Evolutionary conservation across 768 basidiomycete genomes (phyloP), one percentile per base, ranked within the genome.

Genomic region (Boletellus sp.): DNA sequence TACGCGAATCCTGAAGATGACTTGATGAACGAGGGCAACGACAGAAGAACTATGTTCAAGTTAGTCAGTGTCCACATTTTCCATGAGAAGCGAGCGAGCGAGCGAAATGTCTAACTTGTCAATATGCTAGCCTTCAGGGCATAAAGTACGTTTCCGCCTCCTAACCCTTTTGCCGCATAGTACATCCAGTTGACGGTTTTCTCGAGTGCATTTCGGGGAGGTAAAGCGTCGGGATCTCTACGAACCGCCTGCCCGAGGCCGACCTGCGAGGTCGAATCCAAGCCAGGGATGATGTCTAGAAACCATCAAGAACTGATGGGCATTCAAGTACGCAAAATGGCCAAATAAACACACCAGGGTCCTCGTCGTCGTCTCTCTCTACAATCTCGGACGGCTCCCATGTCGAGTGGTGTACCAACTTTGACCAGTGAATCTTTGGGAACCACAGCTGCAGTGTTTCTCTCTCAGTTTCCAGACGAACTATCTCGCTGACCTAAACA

Each of bases 161-260:
- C 73, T 0, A 86, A 54, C 0, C 71, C 69, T 3, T 64, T 64
- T 3, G 72, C 53, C 2, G 65, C 52, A 13, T 68, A 56, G 60
- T 84, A 80, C 2, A 80, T 2, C 47, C 67, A 58, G 40, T 72
- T 74, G 74, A 80, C 74, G 1, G 75, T 50, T 34, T 59, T 67
- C 60, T 89, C 85, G 28, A 87, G 66, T 2, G 54, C 42, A 54
- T 87, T 89, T 2, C 72, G 61, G 0, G 88, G 87, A 1, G 88
- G 86, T 0, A 89, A 64, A 0, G 84, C 86, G 61, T 90, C 87
- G 0, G 87, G 86, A 65, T 90, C 86, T 23, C 87, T 74, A 3
- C 75, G 71, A 15, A 70, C 65, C 1, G 86, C 77, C 33, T 74
- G 56, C 3, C 82, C 84, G 0, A 88, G 72, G 56, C 86, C 84